Evolutionary conservation across 2,329 filamentous ascomycete genomes (phyloP).

Genomic region (Ilyonectria mors-panacis): DNA sequence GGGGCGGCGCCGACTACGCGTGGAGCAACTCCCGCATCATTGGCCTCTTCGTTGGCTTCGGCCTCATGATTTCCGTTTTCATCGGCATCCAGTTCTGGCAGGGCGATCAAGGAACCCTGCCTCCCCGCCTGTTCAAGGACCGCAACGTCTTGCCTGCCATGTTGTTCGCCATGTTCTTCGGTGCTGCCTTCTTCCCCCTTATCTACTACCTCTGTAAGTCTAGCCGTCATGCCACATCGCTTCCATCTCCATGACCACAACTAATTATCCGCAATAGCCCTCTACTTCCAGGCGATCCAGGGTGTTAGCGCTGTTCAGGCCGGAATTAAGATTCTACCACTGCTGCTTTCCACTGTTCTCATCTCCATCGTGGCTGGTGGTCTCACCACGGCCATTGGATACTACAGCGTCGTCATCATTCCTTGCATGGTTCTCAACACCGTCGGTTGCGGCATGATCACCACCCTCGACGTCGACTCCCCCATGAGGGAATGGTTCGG

Average conservation of each 20-base stretch:
- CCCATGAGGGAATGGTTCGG: constrained; percentile 68
- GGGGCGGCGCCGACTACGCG: constrained; percentile 67
- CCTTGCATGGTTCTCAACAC: constrained; percentile 58
- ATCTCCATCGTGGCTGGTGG: constrained; percentile 61
- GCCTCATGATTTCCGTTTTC: constrained; percentile 62
- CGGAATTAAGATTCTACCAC: constrained; percentile 69
- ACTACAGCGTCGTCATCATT: constrained; percentile 59
- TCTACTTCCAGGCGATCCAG: constrained; percentile 70
- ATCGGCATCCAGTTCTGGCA: constrained; percentile 61
- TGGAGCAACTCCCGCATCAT: constrained; percentile 66
- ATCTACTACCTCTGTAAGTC: constrained; percentile 67
- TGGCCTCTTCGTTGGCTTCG: constrained; percentile 66
- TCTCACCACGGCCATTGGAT: constrained; percentile 60
- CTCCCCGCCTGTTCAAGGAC: constrained; percentile 61
- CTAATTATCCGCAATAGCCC: constrained; percentile 51
- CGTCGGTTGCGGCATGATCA: constrained; percentile 68
- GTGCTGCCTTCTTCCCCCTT: constrained; percentile 66
- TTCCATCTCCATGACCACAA: background rate
- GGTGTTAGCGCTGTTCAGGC: constrained; percentile 67
- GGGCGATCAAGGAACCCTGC: constrained; percentile 61
- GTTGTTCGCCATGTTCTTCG: constrained; percentile 64
- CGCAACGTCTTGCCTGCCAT: constrained; percentile 59
- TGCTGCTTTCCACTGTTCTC: constrained; percentile 66
- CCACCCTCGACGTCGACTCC: constrained; percentile 65
- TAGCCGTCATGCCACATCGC: background rate